These are phyloP conservation scores for Raffaelea albimanens DNA, from an alignment of 2,329 filamentous ascomycete species.

Conservation along the genomic window DNA sequence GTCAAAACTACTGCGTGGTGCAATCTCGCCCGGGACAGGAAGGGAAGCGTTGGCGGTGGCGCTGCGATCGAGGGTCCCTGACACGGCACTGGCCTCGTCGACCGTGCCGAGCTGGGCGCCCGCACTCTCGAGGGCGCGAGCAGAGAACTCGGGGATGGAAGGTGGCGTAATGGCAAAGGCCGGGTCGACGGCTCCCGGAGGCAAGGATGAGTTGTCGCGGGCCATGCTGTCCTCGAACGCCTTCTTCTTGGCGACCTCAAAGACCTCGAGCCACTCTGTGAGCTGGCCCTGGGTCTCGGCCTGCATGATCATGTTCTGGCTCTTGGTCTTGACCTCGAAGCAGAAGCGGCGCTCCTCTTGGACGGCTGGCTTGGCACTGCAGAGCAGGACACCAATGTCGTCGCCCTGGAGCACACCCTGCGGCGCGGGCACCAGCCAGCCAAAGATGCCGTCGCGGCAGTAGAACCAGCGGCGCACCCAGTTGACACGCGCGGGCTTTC, in stretches of 20 bases:
- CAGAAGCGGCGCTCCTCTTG: slow-evolving; percentile 93
- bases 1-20: slow-evolving; percentile 60
- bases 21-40: slow-evolving; percentile 57
- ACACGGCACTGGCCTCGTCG: slow-evolving; percentile 11
- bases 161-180: slow-evolving; percentile 91
- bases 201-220: slow-evolving; percentile 34
- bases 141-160: slow-evolving; percentile 81
- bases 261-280: slow-evolving; percentile 89
- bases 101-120: slow-evolving; percentile 28
- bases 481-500: slow-evolving; percentile 79
- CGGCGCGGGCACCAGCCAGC: slow-evolving; percentile 77
- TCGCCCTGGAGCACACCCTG: slow-evolving; percentile 92
- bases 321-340: slow-evolving; percentile 98
- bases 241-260: slow-evolving; percentile 88
- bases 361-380: slow-evolving; percentile 82
- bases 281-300: slow-evolving; percentile 86
- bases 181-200: slow-evolving; percentile 46
- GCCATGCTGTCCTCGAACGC: slow-evolving; percentile 68
- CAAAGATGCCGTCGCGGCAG: slow-evolving; percentile 90
- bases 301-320: slow-evolving; percentile 78
- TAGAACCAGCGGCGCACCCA: slow-evolving; percentile 96
- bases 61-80: slow-evolving; percentile 48
- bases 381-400: slow-evolving; percentile 88
- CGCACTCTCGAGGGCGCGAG: slow-evolving; percentile 47
- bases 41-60: slow-evolving; percentile 55